A percentile compares a stretch with the other conserved stretches of the same genome.
Evolutionary conservation across 805 yeast species (phyloP).

Genomic region (Pichia heedii): DNA sequence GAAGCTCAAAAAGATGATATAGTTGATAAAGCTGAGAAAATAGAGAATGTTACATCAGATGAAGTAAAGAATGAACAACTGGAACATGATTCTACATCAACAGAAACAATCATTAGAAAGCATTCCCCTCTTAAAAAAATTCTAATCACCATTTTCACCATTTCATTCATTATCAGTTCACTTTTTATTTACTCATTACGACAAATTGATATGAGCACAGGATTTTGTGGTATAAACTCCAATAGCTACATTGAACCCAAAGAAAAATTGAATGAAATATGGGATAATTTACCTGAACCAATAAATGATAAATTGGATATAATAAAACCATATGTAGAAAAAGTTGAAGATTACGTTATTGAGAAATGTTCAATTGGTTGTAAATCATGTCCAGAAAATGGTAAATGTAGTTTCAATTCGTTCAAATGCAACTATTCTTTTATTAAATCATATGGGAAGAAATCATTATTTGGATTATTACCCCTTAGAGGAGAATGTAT

Average conservation of each 20-base stretch:
- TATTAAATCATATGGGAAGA: conserved; percentile 42
- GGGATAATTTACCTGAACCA: conserved; percentile 14
- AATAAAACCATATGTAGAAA: conserved; percentile 21
- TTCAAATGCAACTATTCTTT: conserved; percentile 67
- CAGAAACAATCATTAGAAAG: too few relatives aligned
- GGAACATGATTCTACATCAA: too few relatives aligned
- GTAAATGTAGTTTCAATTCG: conserved; percentile 54
- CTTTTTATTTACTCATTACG: conserved; percentile 37
- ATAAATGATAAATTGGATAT: conserved; percentile 5
- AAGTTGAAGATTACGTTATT: conserved; percentile 35
- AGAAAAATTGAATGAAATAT: conserved; percentile 1
- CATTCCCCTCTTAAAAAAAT: too few relatives aligned
- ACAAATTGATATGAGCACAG: conserved; percentile 51
- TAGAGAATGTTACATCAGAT: not conserved
- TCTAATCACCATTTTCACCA: too few relatives aligned
- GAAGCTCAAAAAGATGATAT: too few relatives aligned
- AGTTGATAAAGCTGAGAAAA: not conserved
- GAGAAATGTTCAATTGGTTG: conserved; percentile 43
- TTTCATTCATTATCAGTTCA: not conserved
- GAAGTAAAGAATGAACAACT: too few relatives aligned
- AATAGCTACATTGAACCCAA: not conserved
- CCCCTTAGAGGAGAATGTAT: conserved; percentile 61
- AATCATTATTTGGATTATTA: conserved; percentile 44
- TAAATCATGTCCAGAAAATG: conserved; percentile 72
- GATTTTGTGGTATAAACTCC: conserved; percentile 53